Base-by-base conservation (phyloP, 2,329 filamentous ascomycete genomes). In the Fusarium verticillioides region DNA sequence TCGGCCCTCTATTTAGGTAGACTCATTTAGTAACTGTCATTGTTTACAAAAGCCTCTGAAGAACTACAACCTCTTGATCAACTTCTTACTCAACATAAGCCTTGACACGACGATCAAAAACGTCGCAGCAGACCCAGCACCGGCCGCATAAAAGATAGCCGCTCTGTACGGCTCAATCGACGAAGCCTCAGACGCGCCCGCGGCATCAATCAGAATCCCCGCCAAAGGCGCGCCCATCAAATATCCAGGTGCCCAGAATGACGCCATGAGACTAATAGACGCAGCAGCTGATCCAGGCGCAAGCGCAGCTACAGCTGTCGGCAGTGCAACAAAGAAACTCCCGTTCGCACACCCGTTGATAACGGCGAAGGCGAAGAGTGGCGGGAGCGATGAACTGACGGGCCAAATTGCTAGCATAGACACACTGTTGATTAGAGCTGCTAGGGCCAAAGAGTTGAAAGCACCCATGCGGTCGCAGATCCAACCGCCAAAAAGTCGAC, bases 281-380 rank as follows among this genome's bases (percentile, higher is more conserved):
- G 63, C 66, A 0, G 66, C 43, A 4, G 66, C 66, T 7, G 52
- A 58, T 7, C 53, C 66, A 4, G 60, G 52, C 5, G 53, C 65
- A 8, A 64, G 36, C 4, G 40, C 34, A 2, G 60, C 65, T 19
- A 69, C 66, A 30, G 66, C 66, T 1, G 67, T 70, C 0, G 67
- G 65, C 6, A 70, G n/a, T 9, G 67, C 52, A 18, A 70, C 65
- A 1, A 59, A 64, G 21, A 70, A 69, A 1, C 53, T 50, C 2
- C 65, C 67, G n/a, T 70, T 70, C 0, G 67, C 52, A 1, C 52
- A 59, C 1, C 67, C 65, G 1, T 70, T 70, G 3, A 70, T 42
- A 0, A 70, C 65, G 0, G 46, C 59, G 1, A 70, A 70, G 1
- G 39, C n/a, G 1, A 70, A 64, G 1, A 70, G 40, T 1, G 44